Base-by-base conservation (phyloP, 768 basidiomycete genomes). In the Boletus subparvulus region DNA sequence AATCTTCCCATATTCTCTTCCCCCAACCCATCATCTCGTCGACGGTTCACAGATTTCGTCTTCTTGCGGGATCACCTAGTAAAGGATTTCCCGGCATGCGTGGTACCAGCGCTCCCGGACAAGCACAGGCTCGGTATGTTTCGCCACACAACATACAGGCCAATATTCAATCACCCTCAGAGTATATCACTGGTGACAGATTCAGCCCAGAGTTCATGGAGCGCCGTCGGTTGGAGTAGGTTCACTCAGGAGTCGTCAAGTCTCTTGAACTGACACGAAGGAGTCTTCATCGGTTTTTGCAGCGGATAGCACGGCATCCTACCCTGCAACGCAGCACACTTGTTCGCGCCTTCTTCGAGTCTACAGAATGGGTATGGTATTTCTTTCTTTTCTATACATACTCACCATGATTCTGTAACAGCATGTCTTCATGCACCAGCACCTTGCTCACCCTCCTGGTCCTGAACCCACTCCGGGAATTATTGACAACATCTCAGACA, bases 161-260 rank as follows among this genome's bases (percentile, higher is more conserved):
- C 4, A 37, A 9, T 37, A 42, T 50, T 62, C 43, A 65, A 41
- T 58, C 47, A 40, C 24, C 26, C 35, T 36, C 62, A 97, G 97
- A 98, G 73, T 99, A 99, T 69, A 83, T 99, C 54, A 98, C 96
- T 28, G 97, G 97, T 13, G 97, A 98, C 74, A 81, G 97, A 59
- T 99, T 99, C 74, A 94, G 94, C 62, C 87, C 90, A 10, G 97
- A 98, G 66, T 99, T 99, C 65, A 91, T 98, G 83, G 96, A 99
- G 71, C 84, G 91, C 41, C 81, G 97, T 61, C 81, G 95, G 64
- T 73, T 85, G 60, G 93, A 96, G 93, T 95, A 71, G 71, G 90
- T 71, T 44, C 50, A 37, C n/a, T 36, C 36, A 14, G 48, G 54
- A 40, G 17, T 16, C 16, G 35, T 47, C 47, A 11, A 30, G 21